Base-by-base conservation (phyloP, 2,329 filamentous ascomycete genomes). In the Triangularia setosa region DNA sequence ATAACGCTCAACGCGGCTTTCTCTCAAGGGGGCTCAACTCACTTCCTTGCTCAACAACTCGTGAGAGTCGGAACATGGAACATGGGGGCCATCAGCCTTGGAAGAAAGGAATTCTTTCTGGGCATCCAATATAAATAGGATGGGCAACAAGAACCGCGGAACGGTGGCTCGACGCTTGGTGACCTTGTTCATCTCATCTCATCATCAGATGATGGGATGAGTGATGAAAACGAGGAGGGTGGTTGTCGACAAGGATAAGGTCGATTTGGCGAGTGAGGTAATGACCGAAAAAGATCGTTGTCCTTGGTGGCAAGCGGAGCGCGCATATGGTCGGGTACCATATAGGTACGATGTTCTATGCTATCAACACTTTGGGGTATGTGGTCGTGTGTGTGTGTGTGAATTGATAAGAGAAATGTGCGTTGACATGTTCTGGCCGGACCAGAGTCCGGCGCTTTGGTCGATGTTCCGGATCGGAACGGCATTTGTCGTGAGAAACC, bases 271-370 rank as follows among this genome's bases (percentile, higher is more conserved):
- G 40, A 48, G 40, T 48, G 40, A 48, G 14, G 28, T 33, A 5
- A 28, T 21, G 48, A 25, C 30, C 54, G 23, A 23, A 21, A 53
- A 53, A 12, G 52, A 5, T 23, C 40, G 23, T n/a, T 35, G 27
- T 48, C 16, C 40, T 48, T 48, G 52, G 30, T 25, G n/a, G 56
- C 30, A 61, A 63, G 61, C 58, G 64, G 58, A 63, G 27, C 61
- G 64, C 64, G 52, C n/a, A 16, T 18, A 28, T 25, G 4, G 35
- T 44, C 25, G 23, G 12, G 40, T 27, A 21, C n/a, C 14, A 9
- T 27, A 9, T 48, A 48, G 40, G 40, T 48, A 48, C 40, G n/a
- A 48, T 48, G n/a, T 58, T 66, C 58, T 62, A 52, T 30, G 56
- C 30, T 59, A 62, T 62, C 61, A 30, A 62, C 55, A 58, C 59